Conservation (phyloP, 495 filamentous ascomycete genomes). For the Aspergillus mulundensis region DNA sequence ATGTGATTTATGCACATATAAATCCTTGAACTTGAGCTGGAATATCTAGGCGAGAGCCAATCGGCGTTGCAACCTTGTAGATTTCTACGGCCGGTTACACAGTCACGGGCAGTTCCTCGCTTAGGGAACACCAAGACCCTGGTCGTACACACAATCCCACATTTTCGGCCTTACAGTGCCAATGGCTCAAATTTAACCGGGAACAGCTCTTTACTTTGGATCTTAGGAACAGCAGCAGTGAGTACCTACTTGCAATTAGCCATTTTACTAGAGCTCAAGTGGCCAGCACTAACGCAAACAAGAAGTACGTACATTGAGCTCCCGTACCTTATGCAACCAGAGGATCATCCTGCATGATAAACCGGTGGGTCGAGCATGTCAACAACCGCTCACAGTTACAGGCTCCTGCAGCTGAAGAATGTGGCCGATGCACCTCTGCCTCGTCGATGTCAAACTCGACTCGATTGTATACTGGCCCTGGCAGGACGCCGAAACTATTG, state of each 20-base stretch:
- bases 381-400: constrained; percentile 6
- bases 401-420: constrained; percentile 13
- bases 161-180: background rate
- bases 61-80: background rate
- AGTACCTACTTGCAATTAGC: background rate
- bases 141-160: background rate
- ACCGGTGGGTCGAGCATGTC: constrained; percentile 1
- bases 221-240: background rate
- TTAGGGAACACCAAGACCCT: background rate
- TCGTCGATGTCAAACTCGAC: background rate
- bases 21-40: background rate
- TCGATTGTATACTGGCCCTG: background rate
- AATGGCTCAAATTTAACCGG: background rate
- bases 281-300: background rate
- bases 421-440: constrained; percentile 11
- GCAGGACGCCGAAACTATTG: background rate
- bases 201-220: background rate
- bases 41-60: background rate
- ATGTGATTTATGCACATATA: background rate
- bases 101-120: background rate
- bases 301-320: constrained; percentile 1
- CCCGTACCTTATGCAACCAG: background rate
- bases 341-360: constrained; percentile 2
- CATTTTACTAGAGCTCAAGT: background rate
- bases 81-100: background rate